Evolutionary conservation across 2,329 filamentous ascomycete genomes (phyloP).

Genomic region (Sporothrix pallida): DNA sequence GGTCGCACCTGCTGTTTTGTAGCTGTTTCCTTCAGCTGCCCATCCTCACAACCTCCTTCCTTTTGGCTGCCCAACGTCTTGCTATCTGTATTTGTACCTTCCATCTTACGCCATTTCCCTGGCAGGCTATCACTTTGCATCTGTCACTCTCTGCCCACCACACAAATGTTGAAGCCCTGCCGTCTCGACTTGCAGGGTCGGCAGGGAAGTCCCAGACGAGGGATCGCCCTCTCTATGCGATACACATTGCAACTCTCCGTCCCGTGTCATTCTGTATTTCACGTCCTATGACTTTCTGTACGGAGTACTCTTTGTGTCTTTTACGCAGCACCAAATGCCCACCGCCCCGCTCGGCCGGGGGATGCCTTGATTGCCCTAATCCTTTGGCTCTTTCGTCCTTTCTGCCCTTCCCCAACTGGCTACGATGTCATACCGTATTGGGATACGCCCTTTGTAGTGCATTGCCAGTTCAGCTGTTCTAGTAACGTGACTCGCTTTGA

Average conservation of each 20-base stretch:
- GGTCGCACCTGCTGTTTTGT: constrained; percentile 9
- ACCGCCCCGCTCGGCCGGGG: constrained; percentile 5
- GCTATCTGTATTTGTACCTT: not conserved
- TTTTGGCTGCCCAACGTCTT: not conserved
- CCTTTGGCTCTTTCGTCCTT: not conserved
- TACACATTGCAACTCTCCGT: not conserved
- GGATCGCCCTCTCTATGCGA: constrained; percentile 21
- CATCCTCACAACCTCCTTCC: not conserved
- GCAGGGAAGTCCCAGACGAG: constrained; percentile 24
- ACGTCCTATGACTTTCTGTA: not conserved
- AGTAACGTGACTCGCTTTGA: constrained; percentile 15
- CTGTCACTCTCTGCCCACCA: not conserved
- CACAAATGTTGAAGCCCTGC: not conserved
- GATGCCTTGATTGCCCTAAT: not conserved
- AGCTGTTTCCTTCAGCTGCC: not conserved
- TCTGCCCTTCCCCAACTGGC: not conserved
- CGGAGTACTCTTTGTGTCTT: not conserved
- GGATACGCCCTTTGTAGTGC: not conserved
- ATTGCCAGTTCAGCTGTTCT: not conserved
- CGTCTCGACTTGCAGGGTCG: not conserved
- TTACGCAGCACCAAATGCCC: not conserved
- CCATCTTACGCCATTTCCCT: not conserved
- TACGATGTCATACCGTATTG: constrained; percentile 15
- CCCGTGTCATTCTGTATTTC: not conserved
- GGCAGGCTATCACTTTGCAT: not conserved